A percentile compares a stretch with the other conserved stretches of the same genome.
phyloP scores from a whole-genome alignment of 2,329 filamentous ascomycete species.

The Calonectria hongkongensis region DNA sequence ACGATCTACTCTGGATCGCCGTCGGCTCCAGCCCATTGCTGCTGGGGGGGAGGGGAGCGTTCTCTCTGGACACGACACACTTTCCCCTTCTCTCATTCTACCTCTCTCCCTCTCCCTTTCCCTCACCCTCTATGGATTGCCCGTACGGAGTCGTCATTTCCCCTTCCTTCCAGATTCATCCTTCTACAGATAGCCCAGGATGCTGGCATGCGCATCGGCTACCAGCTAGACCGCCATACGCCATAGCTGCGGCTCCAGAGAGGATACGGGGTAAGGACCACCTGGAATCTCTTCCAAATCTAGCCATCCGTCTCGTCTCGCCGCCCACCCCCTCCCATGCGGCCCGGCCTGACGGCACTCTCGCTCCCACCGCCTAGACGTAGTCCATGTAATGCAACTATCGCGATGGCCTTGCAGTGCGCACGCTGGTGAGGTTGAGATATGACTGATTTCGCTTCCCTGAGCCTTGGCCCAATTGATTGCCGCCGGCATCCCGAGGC shows the following conservation, averaged over 20 bases:
- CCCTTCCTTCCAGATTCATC: conserved; percentile 29
- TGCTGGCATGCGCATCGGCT: conserved; percentile 9
- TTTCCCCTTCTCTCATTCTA: conserved; percentile 6
- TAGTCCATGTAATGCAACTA: conserved; percentile 30
- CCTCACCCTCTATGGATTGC: neutral
- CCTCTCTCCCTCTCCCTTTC: neutral
- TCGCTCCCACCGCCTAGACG: conserved; percentile 19
- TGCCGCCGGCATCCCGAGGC: conserved; percentile 48
- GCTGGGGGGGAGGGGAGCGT: neutral
- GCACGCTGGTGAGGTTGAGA: conserved; percentile 42
- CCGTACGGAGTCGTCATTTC: neutral
- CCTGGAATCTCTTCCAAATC: neutral
- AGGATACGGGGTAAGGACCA: neutral
- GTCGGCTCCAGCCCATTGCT: neutral
- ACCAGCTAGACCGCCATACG: neutral
- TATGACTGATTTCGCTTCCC: conserved; percentile 43
- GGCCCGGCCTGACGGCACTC: conserved; percentile 9
- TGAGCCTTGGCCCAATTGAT: conserved; percentile 1
- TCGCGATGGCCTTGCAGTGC: conserved; percentile 33
- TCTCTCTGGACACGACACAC: conserved; percentile 16
- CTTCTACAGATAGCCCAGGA: neutral
- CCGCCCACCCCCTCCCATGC: neutral
- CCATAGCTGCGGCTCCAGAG: conserved; percentile 9
- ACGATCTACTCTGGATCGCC: neutral
- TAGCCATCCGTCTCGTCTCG: conserved; percentile 1